A percentile compares a stretch with the other conserved stretches of the same genome.
Evolutionary conservation across 495 filamentous ascomycete species (phyloP).

Genomic region (Aspergillus biplanus): DNA sequence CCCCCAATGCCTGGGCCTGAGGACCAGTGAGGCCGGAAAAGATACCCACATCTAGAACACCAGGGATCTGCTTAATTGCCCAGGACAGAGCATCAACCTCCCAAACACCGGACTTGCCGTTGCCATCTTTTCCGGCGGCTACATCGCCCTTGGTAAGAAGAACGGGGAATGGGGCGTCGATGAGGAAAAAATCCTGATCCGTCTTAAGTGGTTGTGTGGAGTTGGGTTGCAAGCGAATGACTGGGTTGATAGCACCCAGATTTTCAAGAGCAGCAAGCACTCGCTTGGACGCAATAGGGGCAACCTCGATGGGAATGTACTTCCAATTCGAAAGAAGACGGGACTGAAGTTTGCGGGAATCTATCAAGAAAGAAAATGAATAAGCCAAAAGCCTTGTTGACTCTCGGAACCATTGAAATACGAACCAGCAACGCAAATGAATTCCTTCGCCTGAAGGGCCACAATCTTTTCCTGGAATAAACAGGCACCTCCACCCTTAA

Average conservation of each 20-base stretch:
- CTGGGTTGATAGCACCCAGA: slow-evolving; percentile 72
- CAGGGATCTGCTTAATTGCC: slow-evolving; percentile 78
- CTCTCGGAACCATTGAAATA: slow-evolving; percentile 1
- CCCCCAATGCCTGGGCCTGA: slow-evolving; percentile 60
- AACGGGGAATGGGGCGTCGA: slow-evolving; percentile 84
- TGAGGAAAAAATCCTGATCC: slow-evolving; percentile 91
- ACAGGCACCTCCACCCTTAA: slow-evolving; percentile 96
- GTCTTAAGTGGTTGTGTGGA: slow-evolving; percentile 84
- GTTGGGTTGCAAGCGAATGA: slow-evolving; percentile 66
- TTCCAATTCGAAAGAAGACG: slow-evolving; percentile 81
- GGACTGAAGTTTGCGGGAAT: slow-evolving; percentile 82
- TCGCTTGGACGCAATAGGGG: slow-evolving; percentile 73
- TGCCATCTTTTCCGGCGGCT: slow-evolving; percentile 47
- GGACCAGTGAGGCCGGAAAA: slow-evolving; percentile 80
- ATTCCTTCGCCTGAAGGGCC: slow-evolving; percentile 79
- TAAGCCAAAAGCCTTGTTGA: not conserved
- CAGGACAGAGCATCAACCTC: slow-evolving; percentile 73
- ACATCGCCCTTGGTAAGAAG: slow-evolving; percentile 67
- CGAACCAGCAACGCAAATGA: slow-evolving; percentile 89
- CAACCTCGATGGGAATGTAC: slow-evolving; percentile 89
- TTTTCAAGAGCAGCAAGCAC: slow-evolving; percentile 68
- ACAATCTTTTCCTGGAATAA: slow-evolving; percentile 98
- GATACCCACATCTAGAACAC: slow-evolving; percentile 89
- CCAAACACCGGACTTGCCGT: slow-evolving; percentile 64
- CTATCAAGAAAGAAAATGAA: slow-evolving; percentile 36